phyloP scores from a whole-genome alignment of 2,329 filamentous ascomycete species.

The Lecanicillium sp. region DNA sequence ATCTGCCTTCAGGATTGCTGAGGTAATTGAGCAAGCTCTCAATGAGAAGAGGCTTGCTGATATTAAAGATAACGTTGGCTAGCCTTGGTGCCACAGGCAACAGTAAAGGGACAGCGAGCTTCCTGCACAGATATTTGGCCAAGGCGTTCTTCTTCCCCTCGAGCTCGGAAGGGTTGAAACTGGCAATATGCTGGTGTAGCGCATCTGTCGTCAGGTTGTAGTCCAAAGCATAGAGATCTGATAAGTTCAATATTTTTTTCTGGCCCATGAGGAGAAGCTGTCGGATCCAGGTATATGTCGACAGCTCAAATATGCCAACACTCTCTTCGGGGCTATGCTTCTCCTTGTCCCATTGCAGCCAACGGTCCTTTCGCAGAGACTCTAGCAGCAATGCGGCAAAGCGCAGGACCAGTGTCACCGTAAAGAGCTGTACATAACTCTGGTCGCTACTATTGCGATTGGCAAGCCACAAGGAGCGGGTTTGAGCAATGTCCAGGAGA shows the following conservation, averaged over 20 bases:
- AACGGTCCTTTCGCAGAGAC: slow-evolving; percentile 21
- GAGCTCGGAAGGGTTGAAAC: slow-evolving; percentile 13
- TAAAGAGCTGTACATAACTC: slow-evolving; percentile 15
- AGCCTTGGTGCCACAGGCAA: slow-evolving; percentile 24
- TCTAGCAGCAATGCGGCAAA: slow-evolving; percentile 26
- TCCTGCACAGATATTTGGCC: slow-evolving; percentile 12
- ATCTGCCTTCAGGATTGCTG: slow-evolving; percentile 12
- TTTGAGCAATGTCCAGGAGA: slow-evolving; percentile 15
- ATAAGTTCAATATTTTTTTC: slow-evolving; percentile 13
- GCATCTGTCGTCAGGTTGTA: slow-evolving; percentile 3
- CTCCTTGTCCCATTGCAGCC: slow-evolving; percentile 25
- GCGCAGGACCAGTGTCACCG: slow-evolving; percentile 23
- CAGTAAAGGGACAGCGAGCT: slow-evolving; percentile 18
- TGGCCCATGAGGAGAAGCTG: slow-evolving; percentile 23
- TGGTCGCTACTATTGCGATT: slow-evolving; percentile 4
- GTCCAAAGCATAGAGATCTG: slow-evolving; percentile 16
- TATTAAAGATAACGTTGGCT: slow-evolving; percentile 28
- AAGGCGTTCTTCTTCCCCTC: slow-evolving; percentile 21
- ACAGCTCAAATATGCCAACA: slow-evolving; percentile 23
- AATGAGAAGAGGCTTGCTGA: slow-evolving; percentile 36
- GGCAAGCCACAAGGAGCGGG: slow-evolving; percentile 20
- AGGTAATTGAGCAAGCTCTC: slow-evolving; percentile 28
- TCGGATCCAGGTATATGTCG: slow-evolving; percentile 3
- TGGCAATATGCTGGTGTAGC: slow-evolving; percentile 10
- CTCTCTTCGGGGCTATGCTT: slow-evolving; percentile 31